phyloP scores from a whole-genome alignment of 768 basidiomycete genomes.

The Podaxis sp. region DNA sequence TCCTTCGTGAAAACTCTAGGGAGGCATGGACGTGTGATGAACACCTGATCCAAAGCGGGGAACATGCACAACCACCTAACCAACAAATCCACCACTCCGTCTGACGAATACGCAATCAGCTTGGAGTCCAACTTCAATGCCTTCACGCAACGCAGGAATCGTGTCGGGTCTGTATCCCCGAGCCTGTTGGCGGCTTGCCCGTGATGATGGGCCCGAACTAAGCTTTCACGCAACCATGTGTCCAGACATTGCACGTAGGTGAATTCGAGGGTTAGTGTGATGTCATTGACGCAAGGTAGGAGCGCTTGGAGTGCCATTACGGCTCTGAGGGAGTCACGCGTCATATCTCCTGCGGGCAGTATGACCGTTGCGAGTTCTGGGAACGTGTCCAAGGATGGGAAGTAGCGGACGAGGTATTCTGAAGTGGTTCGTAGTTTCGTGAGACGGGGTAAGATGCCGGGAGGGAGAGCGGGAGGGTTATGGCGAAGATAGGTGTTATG shows the following conservation, averaged over 20 bases:
- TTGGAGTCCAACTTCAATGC: slow-evolving; percentile 10
- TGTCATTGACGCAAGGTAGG: slow-evolving; percentile 11
- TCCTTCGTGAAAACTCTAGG: slow-evolving; percentile 5
- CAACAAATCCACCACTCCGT: slow-evolving; percentile 4
- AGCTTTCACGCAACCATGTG: slow-evolving; percentile 9
- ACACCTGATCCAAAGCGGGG: slow-evolving; percentile 9
- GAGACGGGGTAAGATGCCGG: slow-evolving; percentile 7
- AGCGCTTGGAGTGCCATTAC: slow-evolving; percentile 13
- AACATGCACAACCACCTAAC: slow-evolving; percentile 15
- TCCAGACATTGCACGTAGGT: slow-evolving; percentile 7
- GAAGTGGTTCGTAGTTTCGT: slow-evolving; percentile 6
- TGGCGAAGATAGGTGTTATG: slow-evolving; percentile 14
- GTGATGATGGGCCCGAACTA: background rate
- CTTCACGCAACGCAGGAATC: slow-evolving; percentile 3
- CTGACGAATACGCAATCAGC: slow-evolving; percentile 4
- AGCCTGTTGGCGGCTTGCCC: background rate
- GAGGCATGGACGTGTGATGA: slow-evolving; percentile 13
- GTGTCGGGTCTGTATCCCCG: slow-evolving; percentile 3
- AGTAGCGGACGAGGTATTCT: slow-evolving; percentile 14
- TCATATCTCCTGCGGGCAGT: slow-evolving; percentile 15
- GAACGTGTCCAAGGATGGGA: slow-evolving; percentile 12
- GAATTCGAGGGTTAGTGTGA: slow-evolving; percentile 12
- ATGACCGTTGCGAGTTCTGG: slow-evolving; percentile 3
- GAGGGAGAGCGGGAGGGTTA: slow-evolving; percentile 6
- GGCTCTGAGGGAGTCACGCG: slow-evolving; percentile 5